Evolutionary conservation across 2,329 filamentous ascomycete species (phyloP).

Genomic region (Penicillium sumatraense): DNA sequence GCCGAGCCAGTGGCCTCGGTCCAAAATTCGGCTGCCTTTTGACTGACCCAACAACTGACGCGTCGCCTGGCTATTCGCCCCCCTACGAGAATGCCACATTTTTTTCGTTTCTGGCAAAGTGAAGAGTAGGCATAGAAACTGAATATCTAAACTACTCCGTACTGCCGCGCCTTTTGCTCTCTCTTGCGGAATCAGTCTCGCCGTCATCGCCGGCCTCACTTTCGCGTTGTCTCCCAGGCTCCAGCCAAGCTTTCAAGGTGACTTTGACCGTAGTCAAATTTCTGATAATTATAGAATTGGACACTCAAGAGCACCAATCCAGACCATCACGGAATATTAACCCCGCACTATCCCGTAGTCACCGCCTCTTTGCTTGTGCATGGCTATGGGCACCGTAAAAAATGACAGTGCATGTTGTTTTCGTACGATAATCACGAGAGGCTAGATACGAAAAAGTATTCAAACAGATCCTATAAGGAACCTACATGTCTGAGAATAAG

Average conservation of each 20-base stretch:
- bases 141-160: no score
- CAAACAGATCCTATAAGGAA: not conserved
- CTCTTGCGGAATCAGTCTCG: not conserved
- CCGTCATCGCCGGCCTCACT: not conserved
- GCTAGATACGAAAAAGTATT: not conserved
- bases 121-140: no score
- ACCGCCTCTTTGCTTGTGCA: not conserved
- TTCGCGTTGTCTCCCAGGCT: constrained; percentile 7
- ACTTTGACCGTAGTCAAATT: not conserved
- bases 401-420: no score
- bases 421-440: constrained; percentile 1
- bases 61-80: constrained; percentile 9
- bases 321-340: not conserved
- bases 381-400: not conserved
- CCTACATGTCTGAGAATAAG: not conserved
- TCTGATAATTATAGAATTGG: constrained; percentile 13
- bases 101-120: not conserved
- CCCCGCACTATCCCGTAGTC: not conserved
- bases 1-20: not conserved
- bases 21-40: constrained; percentile 14
- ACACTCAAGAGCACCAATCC: not conserved
- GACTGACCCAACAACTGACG: constrained; percentile 20
- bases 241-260: constrained; percentile 11
- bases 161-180: not conserved
- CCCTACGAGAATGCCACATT: not conserved